Base-by-base conservation (phyloP, 306 rosid genomes). In the Corylus americana region DNA sequence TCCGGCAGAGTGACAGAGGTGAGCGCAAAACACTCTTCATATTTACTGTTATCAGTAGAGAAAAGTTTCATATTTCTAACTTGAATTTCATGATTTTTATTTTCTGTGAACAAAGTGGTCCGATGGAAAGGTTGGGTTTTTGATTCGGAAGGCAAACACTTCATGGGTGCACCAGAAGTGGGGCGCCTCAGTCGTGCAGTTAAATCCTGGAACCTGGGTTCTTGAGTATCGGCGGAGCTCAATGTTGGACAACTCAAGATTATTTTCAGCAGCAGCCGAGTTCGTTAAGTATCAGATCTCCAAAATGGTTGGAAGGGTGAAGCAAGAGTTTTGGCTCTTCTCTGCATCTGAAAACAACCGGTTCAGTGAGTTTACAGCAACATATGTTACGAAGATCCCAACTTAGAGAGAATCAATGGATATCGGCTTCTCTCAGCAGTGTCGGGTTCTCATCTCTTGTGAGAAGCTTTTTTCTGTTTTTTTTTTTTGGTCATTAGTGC, bases 1-100 rank as follows among this genome's bases (percentile, higher is more conserved):
- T 88, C 98, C 4, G 98, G 97, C 79, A 86, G 96, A 87, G 86
- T 93, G 61, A 93, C 94, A 0, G 89, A 93, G 97, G 98, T 91
- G 85, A 84, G 50, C 37, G 39, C 59, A 11, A 49, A 53, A 16
- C 47, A 44, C 66, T 10, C 29, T 59, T 8, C 3, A 22, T 66
- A 13, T 53, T 39, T 37, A 48, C 58, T 1, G 11, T 0, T 31
- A 42, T 42, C 45, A 42, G 45, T 6, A 5, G 45, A 42, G 7
- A 42, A 42, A 42, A 42, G 7, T 42, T 42, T 42, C 45, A 42
- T 42, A 74, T 71, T 77, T 69, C 79, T 80, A 76, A 75, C 35
- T 63, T 55, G 0, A 42, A 42, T 45, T 75, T 39, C 50, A 70
- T 55, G 61, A 79, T 53, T 77, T 57, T 57, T 81, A 49, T 75